These are phyloP conservation scores for Fagopyrum esculentum DNA, from an alignment of 148 eudicot species.

Conservation along the genomic window DNA sequence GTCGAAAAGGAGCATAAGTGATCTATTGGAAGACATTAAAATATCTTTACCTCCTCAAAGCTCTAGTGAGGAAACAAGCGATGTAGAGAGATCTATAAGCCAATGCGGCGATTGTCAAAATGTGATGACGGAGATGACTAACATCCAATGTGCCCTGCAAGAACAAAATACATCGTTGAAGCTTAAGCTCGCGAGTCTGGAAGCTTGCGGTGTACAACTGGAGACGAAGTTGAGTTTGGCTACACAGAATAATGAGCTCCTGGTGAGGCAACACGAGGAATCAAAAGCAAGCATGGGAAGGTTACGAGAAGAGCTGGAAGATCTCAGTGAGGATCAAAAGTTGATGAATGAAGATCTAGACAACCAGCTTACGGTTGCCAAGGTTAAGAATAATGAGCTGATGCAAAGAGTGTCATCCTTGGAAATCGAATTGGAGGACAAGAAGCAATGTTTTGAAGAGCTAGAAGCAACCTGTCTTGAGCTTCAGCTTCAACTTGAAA, in stretches of 20 bases:
- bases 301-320: slow-evolving; percentile 35
- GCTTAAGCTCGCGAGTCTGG: slow-evolving; percentile 18
- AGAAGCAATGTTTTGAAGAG: slow-evolving; percentile 61
- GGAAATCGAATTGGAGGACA: slow-evolving; percentile 70
- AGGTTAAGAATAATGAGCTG: slow-evolving; percentile 41
- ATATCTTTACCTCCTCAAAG: slow-evolving; percentile 27
- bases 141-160: slow-evolving; percentile 27
- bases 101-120: slow-evolving; percentile 24
- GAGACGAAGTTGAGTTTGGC: slow-evolving; percentile 25
- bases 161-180: slow-evolving; percentile 22
- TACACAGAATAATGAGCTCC: slow-evolving; percentile 23
- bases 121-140: slow-evolving; percentile 34
- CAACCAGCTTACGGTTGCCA: slow-evolving; percentile 57
- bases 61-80: slow-evolving; percentile 24
- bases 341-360: slow-evolving; percentile 67
- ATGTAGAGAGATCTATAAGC: slow-evolving; percentile 27
- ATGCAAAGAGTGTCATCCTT: slow-evolving; percentile 56
- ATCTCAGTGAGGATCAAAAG: slow-evolving; percentile 53
- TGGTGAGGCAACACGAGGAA: slow-evolving; percentile 32
- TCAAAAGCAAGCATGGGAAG: slow-evolving; percentile 31
- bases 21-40: slow-evolving; percentile 58
- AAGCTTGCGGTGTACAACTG: slow-evolving; percentile 20
- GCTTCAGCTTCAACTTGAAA: slow-evolving; percentile 88
- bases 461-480: slow-evolving; percentile 76
- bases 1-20: slow-evolving; percentile 47